phyloP scores from a whole-genome alignment of 106 monocot genomes.

The Dendrobium chrysotoxum region DNA sequence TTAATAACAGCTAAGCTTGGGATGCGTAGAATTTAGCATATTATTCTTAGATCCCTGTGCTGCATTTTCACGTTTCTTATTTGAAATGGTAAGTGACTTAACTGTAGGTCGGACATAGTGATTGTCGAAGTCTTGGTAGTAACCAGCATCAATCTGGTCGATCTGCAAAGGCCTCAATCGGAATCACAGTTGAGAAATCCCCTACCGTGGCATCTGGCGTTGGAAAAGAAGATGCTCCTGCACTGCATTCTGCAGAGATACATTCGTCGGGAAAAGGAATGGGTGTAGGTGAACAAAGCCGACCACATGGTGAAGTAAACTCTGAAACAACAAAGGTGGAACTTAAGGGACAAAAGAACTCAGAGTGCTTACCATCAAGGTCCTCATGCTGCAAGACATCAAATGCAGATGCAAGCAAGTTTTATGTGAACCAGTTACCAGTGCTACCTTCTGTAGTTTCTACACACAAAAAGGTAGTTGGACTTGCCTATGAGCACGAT shows the following conservation, averaged over 20 bases:
- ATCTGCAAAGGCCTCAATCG: slow-evolving; percentile 79
- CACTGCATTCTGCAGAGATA: slow-evolving; percentile 11
- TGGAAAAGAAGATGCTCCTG: slow-evolving; percentile 21
- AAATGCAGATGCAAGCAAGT: slow-evolving; percentile 1
- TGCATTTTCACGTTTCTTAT: neutral
- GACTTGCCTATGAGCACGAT: slow-evolving; percentile 2
- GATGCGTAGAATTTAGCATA: neutral
- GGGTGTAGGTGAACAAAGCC: slow-evolving; percentile 5
- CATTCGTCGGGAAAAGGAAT: slow-evolving; percentile 14
- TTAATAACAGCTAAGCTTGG: neutral
- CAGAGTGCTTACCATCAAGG: slow-evolving; percentile 21
- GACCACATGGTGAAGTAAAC: neutral
- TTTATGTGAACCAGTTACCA: slow-evolving; percentile 13
- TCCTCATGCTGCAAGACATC: slow-evolving; percentile 14
- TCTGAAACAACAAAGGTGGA: slow-evolving; percentile 14
- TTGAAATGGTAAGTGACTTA: neutral
- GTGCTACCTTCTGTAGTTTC: slow-evolving; percentile 10
- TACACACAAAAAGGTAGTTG: neutral
- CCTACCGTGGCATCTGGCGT: slow-evolving; percentile 21
- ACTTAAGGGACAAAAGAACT: slow-evolving; percentile 17
- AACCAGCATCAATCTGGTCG: slow-evolving; percentile 39
- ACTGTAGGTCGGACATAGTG: slow-evolving; percentile 29
- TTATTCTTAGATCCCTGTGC: neutral
- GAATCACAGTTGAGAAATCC: slow-evolving; percentile 42
- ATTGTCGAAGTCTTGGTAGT: slow-evolving; percentile 45